Conservation (phyloP, 1,284 basidiomycete species). For the Apiotrichum gamsii region DNA sequence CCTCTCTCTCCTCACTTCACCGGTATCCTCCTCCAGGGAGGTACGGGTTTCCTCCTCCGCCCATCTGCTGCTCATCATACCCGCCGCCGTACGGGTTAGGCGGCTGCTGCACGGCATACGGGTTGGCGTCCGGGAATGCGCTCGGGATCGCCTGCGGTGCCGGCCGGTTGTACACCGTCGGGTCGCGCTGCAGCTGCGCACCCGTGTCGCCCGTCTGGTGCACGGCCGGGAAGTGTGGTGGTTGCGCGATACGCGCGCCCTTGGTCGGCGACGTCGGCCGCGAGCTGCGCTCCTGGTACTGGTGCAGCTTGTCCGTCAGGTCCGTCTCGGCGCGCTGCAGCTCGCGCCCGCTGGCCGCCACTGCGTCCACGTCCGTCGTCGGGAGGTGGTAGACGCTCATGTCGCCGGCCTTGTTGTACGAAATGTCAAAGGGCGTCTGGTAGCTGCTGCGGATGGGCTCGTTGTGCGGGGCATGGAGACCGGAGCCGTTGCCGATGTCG, state of each 20-base stretch:
- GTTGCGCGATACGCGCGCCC: not conserved
- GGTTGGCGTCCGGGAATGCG: slow-evolving; percentile 3
- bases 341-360: no score
- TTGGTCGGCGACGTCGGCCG: not conserved
- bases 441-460: slow-evolving; percentile 15
- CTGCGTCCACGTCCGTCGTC: no score
- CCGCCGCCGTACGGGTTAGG: no score
- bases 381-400: slow-evolving; percentile 26
- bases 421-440: slow-evolving; percentile 30
- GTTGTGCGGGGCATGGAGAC: not conserved
- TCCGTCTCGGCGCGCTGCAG: slow-evolving; percentile 4
- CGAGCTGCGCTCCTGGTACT: not conserved
- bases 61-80: no score
- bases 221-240: slow-evolving; percentile 3
- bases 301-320: not conserved
- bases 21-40: no score
- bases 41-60: no score
- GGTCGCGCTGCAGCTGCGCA: slow-evolving; percentile 2
- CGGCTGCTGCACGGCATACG: not conserved
- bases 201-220: not conserved
- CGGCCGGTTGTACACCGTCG: slow-evolving; percentile 3
- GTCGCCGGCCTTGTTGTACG: slow-evolving; percentile 17
- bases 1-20: no score
- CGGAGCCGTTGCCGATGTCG: not conserved
- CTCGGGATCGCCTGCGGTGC: slow-evolving; percentile 6